These are phyloP conservation scores for Pichia manshurica DNA, from an alignment of 805 yeast genomes.

Conservation along the genomic window DNA sequence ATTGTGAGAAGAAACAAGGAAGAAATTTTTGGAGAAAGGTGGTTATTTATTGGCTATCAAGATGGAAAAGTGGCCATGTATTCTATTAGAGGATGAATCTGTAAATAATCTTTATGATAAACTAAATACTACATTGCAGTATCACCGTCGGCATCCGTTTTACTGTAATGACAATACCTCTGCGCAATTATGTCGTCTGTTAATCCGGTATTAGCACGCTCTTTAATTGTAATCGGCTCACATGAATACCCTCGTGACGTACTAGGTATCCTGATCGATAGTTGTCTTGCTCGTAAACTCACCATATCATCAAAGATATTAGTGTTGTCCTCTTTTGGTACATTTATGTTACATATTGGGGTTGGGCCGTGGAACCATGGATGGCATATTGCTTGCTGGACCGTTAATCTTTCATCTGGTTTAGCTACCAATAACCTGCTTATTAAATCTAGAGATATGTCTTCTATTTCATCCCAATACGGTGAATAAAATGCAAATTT, in stretches of 20 bases:
- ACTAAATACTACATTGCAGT: constrained; percentile 1
- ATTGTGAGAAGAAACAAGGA: constrained; percentile 28
- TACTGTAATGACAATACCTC: constrained; percentile 7
- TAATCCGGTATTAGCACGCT: constrained; percentile 22
- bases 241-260: constrained; percentile 22
- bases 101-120: neutral
- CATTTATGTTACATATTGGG: neutral
- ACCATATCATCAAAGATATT: constrained; percentile 5
- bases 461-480: constrained; percentile 69
- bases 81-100: constrained; percentile 5
- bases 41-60: constrained; percentile 30
- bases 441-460: constrained; percentile 59
- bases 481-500: constrained; percentile 72
- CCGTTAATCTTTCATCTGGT: constrained; percentile 39
- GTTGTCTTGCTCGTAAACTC: constrained; percentile 13
- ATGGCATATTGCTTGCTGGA: constrained; percentile 36
- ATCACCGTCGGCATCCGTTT: constrained; percentile 8
- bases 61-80: constrained; percentile 31
- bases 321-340: neutral
- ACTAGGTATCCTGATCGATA: constrained; percentile 23
- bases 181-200: constrained; percentile 22
- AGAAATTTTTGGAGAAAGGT: constrained; percentile 17
- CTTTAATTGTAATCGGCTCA: constrained; percentile 26
- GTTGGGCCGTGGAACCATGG: constrained; percentile 34
- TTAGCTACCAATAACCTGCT: constrained; percentile 53